Evolutionary conservation across 805 yeast genomes (phyloP).

Genomic region (Kluyveromyces lactis): DNA sequence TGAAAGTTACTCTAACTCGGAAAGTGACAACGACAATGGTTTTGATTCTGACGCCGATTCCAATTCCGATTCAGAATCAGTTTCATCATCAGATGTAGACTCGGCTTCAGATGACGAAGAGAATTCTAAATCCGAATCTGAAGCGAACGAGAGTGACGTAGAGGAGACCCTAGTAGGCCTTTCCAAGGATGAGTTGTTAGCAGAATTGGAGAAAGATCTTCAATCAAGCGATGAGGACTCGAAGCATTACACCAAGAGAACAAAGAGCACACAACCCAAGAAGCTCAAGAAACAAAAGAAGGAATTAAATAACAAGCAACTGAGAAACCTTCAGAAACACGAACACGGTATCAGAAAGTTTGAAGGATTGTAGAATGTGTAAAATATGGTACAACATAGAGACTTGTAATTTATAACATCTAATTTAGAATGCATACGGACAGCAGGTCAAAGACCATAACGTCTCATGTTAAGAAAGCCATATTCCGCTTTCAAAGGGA

Average conservation of each 20-base stretch:
- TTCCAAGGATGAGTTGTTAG: slow-evolving; percentile 25
- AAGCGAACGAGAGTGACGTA: slow-evolving; percentile 2
- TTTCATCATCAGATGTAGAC: slow-evolving; percentile 14
- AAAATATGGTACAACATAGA: background rate
- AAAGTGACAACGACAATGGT: background rate
- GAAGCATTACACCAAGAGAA: slow-evolving; percentile 7
- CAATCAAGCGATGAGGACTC: slow-evolving; percentile 10
- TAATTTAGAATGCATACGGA: too few species aligned
- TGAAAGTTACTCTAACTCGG: slow-evolving; percentile 3
- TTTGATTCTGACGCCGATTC: slow-evolving; percentile 7
- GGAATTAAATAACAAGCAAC: slow-evolving; percentile 36
- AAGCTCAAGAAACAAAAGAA: slow-evolving; percentile 28
- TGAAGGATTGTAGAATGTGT: slow-evolving; percentile 40
- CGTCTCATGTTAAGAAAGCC: too few species aligned
- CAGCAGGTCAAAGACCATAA: too few species aligned
- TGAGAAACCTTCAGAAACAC: slow-evolving; percentile 40
- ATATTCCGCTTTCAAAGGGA: too few species aligned
- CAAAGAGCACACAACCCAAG: slow-evolving; percentile 9
- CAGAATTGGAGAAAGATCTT: slow-evolving; percentile 25
- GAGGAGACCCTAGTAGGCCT: slow-evolving; percentile 13
- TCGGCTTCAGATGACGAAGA: slow-evolving; percentile 20
- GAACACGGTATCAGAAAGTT: slow-evolving; percentile 60
- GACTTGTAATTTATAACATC: too few species aligned
- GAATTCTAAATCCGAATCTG: slow-evolving; percentile 15
- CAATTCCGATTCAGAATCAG: slow-evolving; percentile 12